Evolutionary conservation across 192 early-diverging fungal genomes (phyloP).

Genomic region (Backusella tarrabulga): DNA sequence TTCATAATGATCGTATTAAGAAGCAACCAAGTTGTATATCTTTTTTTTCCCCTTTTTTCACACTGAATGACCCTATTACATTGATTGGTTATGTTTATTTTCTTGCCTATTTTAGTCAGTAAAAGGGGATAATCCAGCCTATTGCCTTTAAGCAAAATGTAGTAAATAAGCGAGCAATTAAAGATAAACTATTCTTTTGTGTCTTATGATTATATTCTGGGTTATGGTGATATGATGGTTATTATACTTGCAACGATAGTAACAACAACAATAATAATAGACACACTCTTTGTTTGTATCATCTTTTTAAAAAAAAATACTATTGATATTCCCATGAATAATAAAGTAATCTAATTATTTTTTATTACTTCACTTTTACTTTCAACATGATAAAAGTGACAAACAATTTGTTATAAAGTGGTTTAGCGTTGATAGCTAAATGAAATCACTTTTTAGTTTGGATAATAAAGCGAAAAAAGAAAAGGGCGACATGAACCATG

Average conservation of each 20-base stretch:
- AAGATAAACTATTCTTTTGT: not conserved
- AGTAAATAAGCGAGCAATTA: not conserved
- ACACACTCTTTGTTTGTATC: slow-evolving; percentile 1
- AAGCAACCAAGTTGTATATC: no score
- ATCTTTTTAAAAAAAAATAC: not conserved
- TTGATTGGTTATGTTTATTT: not conserved
- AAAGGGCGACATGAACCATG: not conserved
- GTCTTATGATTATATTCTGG: no score
- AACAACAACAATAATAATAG: not conserved
- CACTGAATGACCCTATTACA: not conserved
- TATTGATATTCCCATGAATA: slow-evolving; percentile 4
- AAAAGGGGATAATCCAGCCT: not conserved
- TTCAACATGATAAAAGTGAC: no score
- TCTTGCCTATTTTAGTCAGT: slow-evolving; percentile 1
- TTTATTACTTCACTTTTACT: not conserved
- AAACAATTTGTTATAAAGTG: no score
- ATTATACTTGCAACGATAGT: no score
- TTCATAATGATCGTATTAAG: no score
- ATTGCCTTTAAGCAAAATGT: not conserved
- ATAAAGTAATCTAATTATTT: not conserved
- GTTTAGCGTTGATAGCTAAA: no score
- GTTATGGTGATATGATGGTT: no score
- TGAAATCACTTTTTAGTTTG: no score
- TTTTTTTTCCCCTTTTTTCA: not conserved
- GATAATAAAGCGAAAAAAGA: not conserved